Conservation (phyloP, 2,329 filamentous ascomycete species). For the Balansia obtecta region DNA sequence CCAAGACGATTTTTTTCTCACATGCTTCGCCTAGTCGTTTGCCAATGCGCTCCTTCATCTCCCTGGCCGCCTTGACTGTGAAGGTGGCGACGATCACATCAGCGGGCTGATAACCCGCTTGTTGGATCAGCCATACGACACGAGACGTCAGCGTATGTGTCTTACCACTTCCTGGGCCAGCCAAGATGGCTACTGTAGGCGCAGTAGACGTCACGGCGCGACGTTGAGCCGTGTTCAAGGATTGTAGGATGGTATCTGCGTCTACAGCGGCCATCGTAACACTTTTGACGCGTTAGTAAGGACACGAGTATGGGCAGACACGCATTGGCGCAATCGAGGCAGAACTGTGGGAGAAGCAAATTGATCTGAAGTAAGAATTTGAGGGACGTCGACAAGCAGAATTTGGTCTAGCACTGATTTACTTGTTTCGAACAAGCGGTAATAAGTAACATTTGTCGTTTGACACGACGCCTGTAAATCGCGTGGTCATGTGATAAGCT, state of each 20-base stretch:
- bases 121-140: constrained; percentile 74
- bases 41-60: constrained; percentile 85
- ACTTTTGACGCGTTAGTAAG: constrained; percentile 9
- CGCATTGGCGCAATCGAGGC: background rate
- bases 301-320: constrained; percentile 1
- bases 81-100: constrained; percentile 95
- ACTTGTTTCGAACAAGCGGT: background rate
- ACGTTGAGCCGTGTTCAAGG: constrained; percentile 42
- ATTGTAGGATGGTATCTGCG: constrained; percentile 27
- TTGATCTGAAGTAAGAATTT: background rate
- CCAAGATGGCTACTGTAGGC: constrained; percentile 51
- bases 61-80: constrained; percentile 83
- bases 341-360: background rate
- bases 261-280: constrained; percentile 17
- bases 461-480: constrained; percentile 3
- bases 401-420: background rate
- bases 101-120: constrained; percentile 60
- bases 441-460: background rate
- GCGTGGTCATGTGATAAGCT: constrained; percentile 10
- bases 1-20: constrained; percentile 68
- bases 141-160: constrained; percentile 91
- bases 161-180: constrained; percentile 66
- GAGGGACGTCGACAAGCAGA: background rate
- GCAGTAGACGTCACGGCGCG: constrained; percentile 41
- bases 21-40: constrained; percentile 66